Percentiles rank a stretch among this genome's conserved stretches.
Conservation (phyloP, 768 basidiomycete genomes). For the Suillus clintonianus region DNA sequence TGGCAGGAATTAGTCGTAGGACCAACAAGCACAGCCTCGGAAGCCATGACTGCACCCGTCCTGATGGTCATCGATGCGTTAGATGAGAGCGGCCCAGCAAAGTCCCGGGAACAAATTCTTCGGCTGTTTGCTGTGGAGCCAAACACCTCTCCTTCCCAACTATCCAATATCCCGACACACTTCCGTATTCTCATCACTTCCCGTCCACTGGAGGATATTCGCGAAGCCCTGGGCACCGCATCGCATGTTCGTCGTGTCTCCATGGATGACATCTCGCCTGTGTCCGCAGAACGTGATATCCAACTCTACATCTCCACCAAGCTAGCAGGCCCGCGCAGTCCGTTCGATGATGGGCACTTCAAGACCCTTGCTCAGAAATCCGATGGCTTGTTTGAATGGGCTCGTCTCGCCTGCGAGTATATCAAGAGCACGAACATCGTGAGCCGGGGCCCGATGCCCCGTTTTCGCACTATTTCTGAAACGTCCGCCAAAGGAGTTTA, state of each 20-base stretch:
- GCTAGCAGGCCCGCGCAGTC: neutral
- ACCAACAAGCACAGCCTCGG: slow-evolving; percentile 4
- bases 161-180: slow-evolving; percentile 1
- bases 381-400: slow-evolving; percentile 10
- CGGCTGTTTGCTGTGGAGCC: neutral
- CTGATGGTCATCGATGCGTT: slow-evolving; percentile 28
- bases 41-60: slow-evolving; percentile 17
- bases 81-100: slow-evolving; percentile 14
- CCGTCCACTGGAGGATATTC: slow-evolving; percentile 8
- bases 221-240: slow-evolving; percentile 6
- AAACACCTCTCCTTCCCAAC: neutral
- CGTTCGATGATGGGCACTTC: neutral
- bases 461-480: neutral
- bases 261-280: neutral
- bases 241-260: neutral
- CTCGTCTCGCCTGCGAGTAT: slow-evolving; percentile 9
- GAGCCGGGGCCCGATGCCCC: neutral
- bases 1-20: slow-evolving; percentile 17
- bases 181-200: slow-evolving; percentile 19
- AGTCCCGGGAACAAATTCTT: slow-evolving; percentile 14
- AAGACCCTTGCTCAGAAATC: neutral
- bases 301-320: slow-evolving; percentile 1
- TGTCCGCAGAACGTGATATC: slow-evolving; percentile 1
- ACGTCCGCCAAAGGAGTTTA: neutral
- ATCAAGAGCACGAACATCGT: neutral